Evolutionary conservation across 1,284 basidiomycete species (phyloP), one percentile per base, ranked within the genome.

Genomic region (Austroboletus novae-zelandiae): DNA sequence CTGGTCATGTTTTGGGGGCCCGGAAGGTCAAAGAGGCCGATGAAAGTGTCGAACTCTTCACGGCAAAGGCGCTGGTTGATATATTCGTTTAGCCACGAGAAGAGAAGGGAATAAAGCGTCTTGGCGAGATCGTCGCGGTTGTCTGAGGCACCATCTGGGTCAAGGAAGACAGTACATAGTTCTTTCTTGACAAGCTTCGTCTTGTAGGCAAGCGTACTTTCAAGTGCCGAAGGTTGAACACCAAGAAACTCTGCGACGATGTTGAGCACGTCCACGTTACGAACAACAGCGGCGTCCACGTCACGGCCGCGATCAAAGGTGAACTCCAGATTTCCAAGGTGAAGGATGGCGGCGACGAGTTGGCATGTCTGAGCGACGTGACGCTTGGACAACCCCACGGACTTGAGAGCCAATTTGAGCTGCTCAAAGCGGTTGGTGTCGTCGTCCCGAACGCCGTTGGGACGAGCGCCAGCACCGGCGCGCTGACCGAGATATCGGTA

Each of bases 301-400:
- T 95, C 93, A 32, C 86, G 78, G 54, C 77, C 73, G 7, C 85
- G 80, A 67, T 95, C 93, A 52, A 89, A 78, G n/a, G 77, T 84
- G 70, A 99, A 99, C 59, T 97, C 91, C 55, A 99, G 79, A 67
- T 98, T 97, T 23, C 96, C 95, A 31, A 98, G 84, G 66, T 98
- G 95, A 20, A 98, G 81, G 61, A 99, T 97, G 34, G 94, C 91
- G 8, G 95, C 94, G 48, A 98, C 74, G 36, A 98, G 81, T 68
- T 98, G 94, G 66, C 94, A 97, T 2, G 94, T 89, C 69, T 96
- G 93, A 0, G 94, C 93, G 37, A 98, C 94, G 55, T 93, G 86
- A 29, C 91, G 81, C 68, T 96, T 97, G 17, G 93, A 94, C 57
- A 98, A 79, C 2, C 94, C 96, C 34, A 98, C 86, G 20, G 85